Percentiles rank a stretch among this genome's conserved stretches.
phyloP scores from a whole-genome alignment of 73 alveolate genomes.

The Effrenium voratum region DNA sequence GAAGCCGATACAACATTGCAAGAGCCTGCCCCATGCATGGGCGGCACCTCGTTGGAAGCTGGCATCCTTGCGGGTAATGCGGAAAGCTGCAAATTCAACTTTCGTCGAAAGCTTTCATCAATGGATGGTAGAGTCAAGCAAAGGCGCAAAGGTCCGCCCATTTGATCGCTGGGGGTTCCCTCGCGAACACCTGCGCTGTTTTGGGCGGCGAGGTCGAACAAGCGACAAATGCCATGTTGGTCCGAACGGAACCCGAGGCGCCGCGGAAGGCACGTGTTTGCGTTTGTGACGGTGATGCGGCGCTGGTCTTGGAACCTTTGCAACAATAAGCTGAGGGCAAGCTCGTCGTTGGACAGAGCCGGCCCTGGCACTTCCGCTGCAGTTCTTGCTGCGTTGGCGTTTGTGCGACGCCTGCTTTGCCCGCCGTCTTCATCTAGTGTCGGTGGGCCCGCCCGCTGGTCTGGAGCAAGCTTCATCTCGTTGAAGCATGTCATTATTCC shows the following conservation, averaged over 20 bases:
- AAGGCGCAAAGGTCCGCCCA: neutral
- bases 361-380: neutral
- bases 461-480: conserved; percentile 1
- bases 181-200: neutral
- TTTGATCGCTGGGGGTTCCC: neutral
- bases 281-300: neutral
- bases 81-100: neutral
- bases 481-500: neutral
- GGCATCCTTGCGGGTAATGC: neutral
- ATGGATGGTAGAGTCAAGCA: neutral
- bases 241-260: conserved; percentile 24
- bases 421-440: neutral
- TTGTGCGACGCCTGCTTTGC: neutral
- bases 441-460: conserved; percentile 12
- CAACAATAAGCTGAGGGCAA: neutral
- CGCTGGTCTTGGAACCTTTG: neutral
- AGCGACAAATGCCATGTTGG: neutral
- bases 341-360: neutral
- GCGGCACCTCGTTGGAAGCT: neutral
- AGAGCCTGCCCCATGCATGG: neutral
- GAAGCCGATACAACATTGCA: neutral
- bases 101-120: neutral
- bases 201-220: conserved; percentile 2
- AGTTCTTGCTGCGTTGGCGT: neutral
- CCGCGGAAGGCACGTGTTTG: neutral